A percentile compares a stretch with the other conserved stretches of the same genome.
phyloP scores from a whole-genome alignment of 2,329 filamentous ascomycete genomes.

The Sphaerulina musiva region DNA sequence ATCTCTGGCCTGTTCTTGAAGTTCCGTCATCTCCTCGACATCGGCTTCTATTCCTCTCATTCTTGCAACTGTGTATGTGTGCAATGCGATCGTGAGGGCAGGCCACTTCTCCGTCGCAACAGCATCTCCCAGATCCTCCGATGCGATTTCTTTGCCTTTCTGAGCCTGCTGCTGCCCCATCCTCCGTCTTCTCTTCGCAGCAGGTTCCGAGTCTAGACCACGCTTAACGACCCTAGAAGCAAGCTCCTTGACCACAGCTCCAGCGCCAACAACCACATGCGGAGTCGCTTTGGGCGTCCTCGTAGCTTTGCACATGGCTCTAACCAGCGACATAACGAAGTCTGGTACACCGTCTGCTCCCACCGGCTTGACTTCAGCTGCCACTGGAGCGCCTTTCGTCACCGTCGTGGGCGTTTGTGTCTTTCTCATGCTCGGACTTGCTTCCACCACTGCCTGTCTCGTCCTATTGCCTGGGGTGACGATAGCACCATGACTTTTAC shows the following conservation, averaged over 20 bases:
- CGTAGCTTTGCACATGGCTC: constrained; percentile 44
- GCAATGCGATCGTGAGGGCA: constrained; percentile 16
- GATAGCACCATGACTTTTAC: neutral
- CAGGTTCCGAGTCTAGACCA: neutral
- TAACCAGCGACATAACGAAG: constrained; percentile 38
- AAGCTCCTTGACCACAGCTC: constrained; percentile 2
- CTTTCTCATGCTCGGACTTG: neutral
- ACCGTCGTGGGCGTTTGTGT: constrained; percentile 10
- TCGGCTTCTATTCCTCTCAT: constrained; percentile 11
- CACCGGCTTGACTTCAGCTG: neutral
- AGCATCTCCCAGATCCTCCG: neutral
- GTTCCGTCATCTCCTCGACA: constrained; percentile 1
- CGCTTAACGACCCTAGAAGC: constrained; percentile 3
- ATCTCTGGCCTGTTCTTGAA: constrained; percentile 8
- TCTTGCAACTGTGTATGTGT: constrained; percentile 11
- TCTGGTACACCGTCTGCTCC: constrained; percentile 6
- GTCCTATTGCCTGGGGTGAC: neutral
- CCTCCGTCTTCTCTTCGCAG: constrained; percentile 9
- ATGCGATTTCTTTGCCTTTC: constrained; percentile 3
- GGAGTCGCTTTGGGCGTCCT: constrained; percentile 16
- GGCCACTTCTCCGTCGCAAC: constrained; percentile 17
- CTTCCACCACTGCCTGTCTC: constrained; percentile 3
- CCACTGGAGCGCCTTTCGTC: constrained; percentile 1
- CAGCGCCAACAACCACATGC: constrained; percentile 21
- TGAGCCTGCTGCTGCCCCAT: constrained; percentile 10